Evolutionary conservation across 2,329 filamentous ascomycete species (phyloP), one percentile per base, ranked within the genome.

Genomic region (Fragosphaeria purpurea): DNA sequence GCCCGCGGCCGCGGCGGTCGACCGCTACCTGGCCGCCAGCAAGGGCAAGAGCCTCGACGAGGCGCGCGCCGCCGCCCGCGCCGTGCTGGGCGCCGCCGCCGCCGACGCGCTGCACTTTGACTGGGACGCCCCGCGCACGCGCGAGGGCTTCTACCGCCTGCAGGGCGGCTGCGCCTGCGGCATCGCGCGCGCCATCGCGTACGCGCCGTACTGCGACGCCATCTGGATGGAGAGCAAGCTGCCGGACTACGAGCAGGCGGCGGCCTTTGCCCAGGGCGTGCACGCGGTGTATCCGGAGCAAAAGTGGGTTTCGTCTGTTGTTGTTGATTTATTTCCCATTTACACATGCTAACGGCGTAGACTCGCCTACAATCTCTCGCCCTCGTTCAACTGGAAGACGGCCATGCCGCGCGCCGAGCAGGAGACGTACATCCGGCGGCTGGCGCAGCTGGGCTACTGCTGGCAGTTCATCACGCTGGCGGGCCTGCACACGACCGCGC

Each of bases 391-490:
- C 81, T 98, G 93, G 93, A 97, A 97, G 76, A 79, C 89, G 52
- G 93, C 91, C 61, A 96, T 96, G 90, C 78, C 88, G 43, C 82
- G 86, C 58, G 76, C 79, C 48, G 91, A 97, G 67, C 93, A 98
- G 72, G 88, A 95, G 73, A 98, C 93, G 22, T 98, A 97, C 74
- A 98, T 98, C 73, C 75, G 83, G 56, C 87, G 93, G 41, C 85
- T 98, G 41, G 89, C 83, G 54, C 63, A 73, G 56, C 80, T 98
- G 46, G 93, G 93, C 56, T 98, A 98, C 80, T 95, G 88, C 80
- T 98, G 93, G 93, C 93, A 98, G 70, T 98, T 98, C 77, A 98
- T 98, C 75, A 98, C 93, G n/a, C 81, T 98, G 44, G 93, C 91
- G 5, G 93, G 93, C 59, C 78, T 98, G 64, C 93, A 98, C 76